These are phyloP conservation scores for Xylaria telfairii DNA, from an alignment of 495 filamentous ascomycete genomes.

Conservation along the genomic window DNA sequence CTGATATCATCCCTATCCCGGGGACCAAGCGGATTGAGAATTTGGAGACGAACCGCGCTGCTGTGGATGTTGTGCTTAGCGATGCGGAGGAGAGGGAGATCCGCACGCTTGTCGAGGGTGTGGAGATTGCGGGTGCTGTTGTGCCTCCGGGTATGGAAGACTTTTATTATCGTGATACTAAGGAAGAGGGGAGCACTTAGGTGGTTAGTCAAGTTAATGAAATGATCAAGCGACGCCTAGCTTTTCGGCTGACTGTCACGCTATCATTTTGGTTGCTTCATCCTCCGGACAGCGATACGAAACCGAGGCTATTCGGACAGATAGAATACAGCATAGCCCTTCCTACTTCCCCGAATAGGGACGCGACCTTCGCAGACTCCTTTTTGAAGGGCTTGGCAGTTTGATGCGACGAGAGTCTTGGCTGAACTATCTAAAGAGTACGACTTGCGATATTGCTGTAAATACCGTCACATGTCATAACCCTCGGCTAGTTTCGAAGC, in stretches of 20 bases:
- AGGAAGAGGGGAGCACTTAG: conserved; percentile 17
- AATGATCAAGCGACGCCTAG: neutral
- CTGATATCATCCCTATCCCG: conserved; percentile 56
- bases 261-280: no score
- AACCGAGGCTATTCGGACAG: no score
- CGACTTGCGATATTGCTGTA: neutral
- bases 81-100: conserved; percentile 58
- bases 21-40: conserved; percentile 60
- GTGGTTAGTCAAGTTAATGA: no score
- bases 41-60: conserved; percentile 62
- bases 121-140: conserved; percentile 41
- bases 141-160: conserved; percentile 17
- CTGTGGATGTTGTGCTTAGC: conserved; percentile 52
- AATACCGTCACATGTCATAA: neutral
- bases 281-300: no score
- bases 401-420: neutral
- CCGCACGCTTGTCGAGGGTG: conserved; percentile 48
- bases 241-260: neutral
- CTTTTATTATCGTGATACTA: conserved; percentile 29
- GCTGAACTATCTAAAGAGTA: no score
- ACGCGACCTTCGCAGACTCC: no score
- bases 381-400: neutral
- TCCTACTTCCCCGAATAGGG: no score
- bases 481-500: no score
- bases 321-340: no score